phyloP scores from a whole-genome alignment of 2,329 filamentous ascomycete genomes.

The Aspergillus viridinutans region DNA sequence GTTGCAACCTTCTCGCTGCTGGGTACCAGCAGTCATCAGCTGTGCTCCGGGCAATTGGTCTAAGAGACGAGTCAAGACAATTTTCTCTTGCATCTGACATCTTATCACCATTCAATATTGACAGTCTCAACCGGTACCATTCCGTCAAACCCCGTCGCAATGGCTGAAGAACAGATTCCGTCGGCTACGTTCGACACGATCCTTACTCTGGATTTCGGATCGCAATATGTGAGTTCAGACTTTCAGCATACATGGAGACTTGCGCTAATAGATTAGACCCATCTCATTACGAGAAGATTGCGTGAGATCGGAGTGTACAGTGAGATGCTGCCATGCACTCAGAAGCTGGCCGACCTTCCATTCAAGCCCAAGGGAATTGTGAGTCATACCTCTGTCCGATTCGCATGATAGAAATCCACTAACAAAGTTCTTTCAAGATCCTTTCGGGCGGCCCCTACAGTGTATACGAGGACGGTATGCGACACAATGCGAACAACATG shows the following conservation, averaged over 20 bases:
- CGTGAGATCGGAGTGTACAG: constrained; percentile 77
- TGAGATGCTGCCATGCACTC: constrained; percentile 83
- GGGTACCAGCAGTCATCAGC: not conserved
- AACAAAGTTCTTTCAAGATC: constrained; percentile 1
- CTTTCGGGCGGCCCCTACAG: constrained; percentile 57
- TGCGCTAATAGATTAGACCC: constrained; percentile 6
- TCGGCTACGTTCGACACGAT: constrained; percentile 57
- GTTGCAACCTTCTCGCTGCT: not conserved
- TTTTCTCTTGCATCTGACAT: not conserved
- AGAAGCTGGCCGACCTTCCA: constrained; percentile 69
- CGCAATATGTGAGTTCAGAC: constrained; percentile 12
- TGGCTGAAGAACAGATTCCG: constrained; percentile 17
- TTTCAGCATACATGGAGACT: not conserved
- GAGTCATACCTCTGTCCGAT: constrained; percentile 39
- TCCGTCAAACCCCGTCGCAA: constrained; percentile 6
- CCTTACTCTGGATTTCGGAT: constrained; percentile 66
- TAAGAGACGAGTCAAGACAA: not conserved
- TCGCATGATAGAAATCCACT: not conserved
- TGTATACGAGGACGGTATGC: constrained; percentile 64
- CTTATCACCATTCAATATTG: not conserved
- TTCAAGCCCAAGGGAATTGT: constrained; percentile 77
- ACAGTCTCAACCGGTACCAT: not conserved
- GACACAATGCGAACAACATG: not conserved
- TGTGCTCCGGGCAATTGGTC: not conserved
- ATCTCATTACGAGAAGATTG: constrained; percentile 45